Evolutionary conservation across 305 asterid species (phyloP).

Genomic region (Salvia sclarea): DNA sequence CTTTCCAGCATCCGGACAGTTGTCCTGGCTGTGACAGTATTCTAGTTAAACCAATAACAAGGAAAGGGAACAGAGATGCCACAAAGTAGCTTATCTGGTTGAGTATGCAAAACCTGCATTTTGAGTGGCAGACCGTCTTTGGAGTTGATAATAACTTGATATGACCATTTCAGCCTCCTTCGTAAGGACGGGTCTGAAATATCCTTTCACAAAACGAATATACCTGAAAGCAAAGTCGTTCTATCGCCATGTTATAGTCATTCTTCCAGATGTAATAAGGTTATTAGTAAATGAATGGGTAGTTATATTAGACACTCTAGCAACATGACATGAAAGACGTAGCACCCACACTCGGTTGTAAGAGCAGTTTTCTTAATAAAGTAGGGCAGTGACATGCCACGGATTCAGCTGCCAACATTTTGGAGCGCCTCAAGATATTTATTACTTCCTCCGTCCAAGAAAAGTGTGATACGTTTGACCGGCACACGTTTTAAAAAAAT

Average conservation of each 20-base stretch:
- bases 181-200: conserved; percentile 84
- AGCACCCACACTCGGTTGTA: neutral
- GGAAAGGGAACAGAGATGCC: conserved; percentile 1
- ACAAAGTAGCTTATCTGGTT: conserved; percentile 7
- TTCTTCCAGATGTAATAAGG: neutral
- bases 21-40: conserved; percentile 74
- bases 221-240: conserved; percentile 55
- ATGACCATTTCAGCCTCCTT: conserved; percentile 90
- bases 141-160: conserved; percentile 96
- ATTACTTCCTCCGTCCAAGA: too few species aligned
- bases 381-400: too few species aligned
- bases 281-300: neutral
- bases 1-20: conserved; percentile 98
- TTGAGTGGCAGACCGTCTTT: conserved; percentile 89
- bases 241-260: conserved; percentile 10
- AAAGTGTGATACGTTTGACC: too few species aligned
- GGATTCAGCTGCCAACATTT: too few species aligned
- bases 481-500: too few species aligned
- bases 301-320: neutral
- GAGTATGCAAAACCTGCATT: conserved; percentile 71
- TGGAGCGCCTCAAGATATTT: too few species aligned
- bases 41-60: conserved; percentile 27
- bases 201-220: conserved; percentile 73
- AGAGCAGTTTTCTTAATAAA: neutral
- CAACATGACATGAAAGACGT: neutral